Evolutionary conservation across 148 eudicot species (phyloP).

Genomic region (Gaultheria prostrata): DNA sequence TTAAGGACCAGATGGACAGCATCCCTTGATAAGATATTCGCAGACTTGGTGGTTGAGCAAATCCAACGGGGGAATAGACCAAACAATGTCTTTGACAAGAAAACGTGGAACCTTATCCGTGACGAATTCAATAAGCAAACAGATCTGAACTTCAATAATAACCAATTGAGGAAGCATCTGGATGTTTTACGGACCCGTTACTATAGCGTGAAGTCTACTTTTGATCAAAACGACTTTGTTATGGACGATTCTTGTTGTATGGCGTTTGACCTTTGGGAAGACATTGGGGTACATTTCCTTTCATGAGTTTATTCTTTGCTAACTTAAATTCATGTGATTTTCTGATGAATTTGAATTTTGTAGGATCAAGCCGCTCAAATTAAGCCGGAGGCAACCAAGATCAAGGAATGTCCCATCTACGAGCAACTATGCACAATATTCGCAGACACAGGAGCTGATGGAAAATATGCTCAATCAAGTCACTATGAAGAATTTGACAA

Average conservation of each 20-base stretch:
- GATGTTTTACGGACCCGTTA: slow-evolving; percentile 80
- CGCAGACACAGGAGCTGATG: slow-evolving; percentile 59
- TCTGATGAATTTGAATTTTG: slow-evolving; percentile 3
- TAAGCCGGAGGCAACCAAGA: slow-evolving; percentile 48
- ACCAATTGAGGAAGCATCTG: slow-evolving; percentile 79
- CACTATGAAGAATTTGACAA: slow-evolving; percentile 61
- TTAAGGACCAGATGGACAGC: slow-evolving; percentile 81
- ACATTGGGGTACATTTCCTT: slow-evolving; percentile 47
- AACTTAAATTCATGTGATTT: background rate
- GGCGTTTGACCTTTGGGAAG: slow-evolving; percentile 71
- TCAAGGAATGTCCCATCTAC: slow-evolving; percentile 72
- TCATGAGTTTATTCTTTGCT: background rate
- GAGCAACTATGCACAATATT: slow-evolving; percentile 72
- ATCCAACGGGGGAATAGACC: slow-evolving; percentile 68
- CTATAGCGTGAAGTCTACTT: slow-evolving; percentile 52
- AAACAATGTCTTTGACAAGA: slow-evolving; percentile 75
- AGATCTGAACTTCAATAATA: slow-evolving; percentile 64
- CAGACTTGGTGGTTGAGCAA: slow-evolving; percentile 77
- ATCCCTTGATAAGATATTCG: slow-evolving; percentile 71
- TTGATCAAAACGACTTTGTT: slow-evolving; percentile 45
- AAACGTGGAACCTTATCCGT: slow-evolving; percentile 69
- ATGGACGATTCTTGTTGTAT: slow-evolving; percentile 59
- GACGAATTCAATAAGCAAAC: slow-evolving; percentile 62
- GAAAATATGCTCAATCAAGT: slow-evolving; percentile 85
- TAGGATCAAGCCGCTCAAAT: slow-evolving; percentile 37